Conservation (phyloP, 768 basidiomycete species). For the Strobilomyces echinocephalus region DNA sequence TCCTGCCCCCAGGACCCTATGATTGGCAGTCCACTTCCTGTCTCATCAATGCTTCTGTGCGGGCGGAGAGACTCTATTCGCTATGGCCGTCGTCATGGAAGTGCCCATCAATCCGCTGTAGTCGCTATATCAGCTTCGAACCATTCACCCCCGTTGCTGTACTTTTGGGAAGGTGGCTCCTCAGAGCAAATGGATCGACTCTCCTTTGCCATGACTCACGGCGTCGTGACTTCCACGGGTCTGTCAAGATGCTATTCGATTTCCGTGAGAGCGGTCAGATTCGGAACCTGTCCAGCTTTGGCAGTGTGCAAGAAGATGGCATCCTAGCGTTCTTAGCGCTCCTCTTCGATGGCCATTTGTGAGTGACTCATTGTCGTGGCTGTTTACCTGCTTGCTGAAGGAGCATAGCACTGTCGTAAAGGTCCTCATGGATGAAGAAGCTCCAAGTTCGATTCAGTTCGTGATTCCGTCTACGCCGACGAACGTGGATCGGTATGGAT, state of each 20-base stretch:
- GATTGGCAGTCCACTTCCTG: slow-evolving; percentile 11
- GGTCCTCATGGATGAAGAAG: too few relatives aligned
- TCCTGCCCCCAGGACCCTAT: slow-evolving; percentile 4
- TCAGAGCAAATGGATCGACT: slow-evolving; percentile 5
- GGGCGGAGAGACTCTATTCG: background rate
- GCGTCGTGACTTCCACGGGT: background rate
- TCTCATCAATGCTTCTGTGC: slow-evolving; percentile 1
- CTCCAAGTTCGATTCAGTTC: background rate
- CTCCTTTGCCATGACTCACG: slow-evolving; percentile 11
- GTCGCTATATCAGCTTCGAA: background rate
- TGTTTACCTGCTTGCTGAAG: background rate
- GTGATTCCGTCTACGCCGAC: background rate
- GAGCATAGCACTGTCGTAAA: too few relatives aligned
- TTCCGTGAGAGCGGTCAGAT: background rate
- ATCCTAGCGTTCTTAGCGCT: slow-evolving; percentile 4
- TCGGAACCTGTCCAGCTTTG: background rate
- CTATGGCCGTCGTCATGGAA: slow-evolving; percentile 5
- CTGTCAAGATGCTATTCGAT: background rate
- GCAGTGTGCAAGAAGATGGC: slow-evolving; percentile 1
- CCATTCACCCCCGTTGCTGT: background rate
- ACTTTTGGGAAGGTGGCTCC: slow-evolving; percentile 5
- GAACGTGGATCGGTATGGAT: background rate
- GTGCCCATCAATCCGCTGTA: background rate
- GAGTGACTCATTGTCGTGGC: background rate
- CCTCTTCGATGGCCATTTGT: slow-evolving; percentile 1